Evolutionary conservation across 2,329 filamentous ascomycete species (phyloP).

Genomic region (Botrytis medusae): DNA sequence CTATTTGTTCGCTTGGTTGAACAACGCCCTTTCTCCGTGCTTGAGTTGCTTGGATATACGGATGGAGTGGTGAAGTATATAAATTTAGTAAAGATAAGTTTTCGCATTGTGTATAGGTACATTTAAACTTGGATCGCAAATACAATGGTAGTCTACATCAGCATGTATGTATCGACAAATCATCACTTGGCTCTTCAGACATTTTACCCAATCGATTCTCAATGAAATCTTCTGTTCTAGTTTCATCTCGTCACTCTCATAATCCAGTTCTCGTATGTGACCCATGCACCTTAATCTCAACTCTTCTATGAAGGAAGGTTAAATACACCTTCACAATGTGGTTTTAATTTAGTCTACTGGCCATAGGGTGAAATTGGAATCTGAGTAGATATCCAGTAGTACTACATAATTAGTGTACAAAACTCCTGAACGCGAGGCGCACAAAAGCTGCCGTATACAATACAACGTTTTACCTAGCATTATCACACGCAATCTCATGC

Average conservation of each 20-base stretch:
- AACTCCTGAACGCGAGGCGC: not conserved
- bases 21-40: not conserved
- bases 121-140: no score
- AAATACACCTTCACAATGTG: rapidly evolving
- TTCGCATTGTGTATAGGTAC: no score
- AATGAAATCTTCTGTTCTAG: not conserved
- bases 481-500: not conserved
- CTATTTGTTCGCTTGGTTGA: not conserved
- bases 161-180: not conserved
- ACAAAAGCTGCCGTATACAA: not conserved
- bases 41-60: not conserved
- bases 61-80: not conserved
- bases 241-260: not conserved
- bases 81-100: no score
- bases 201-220: not conserved
- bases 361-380: rapidly evolving
- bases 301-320: not conserved
- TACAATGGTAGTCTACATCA: no score
- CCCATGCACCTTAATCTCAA: rapidly evolving
- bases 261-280: rapidly evolving
- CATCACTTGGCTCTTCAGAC: not conserved
- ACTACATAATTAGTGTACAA: not conserved
- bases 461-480: not conserved
- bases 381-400: not conserved
- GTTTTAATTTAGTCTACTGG: rapidly evolving